Evolutionary conservation across 2,329 filamentous ascomycete genomes (phyloP), one percentile per base, ranked within the genome.

Genomic region (Cryphonectria parasitica): DNA sequence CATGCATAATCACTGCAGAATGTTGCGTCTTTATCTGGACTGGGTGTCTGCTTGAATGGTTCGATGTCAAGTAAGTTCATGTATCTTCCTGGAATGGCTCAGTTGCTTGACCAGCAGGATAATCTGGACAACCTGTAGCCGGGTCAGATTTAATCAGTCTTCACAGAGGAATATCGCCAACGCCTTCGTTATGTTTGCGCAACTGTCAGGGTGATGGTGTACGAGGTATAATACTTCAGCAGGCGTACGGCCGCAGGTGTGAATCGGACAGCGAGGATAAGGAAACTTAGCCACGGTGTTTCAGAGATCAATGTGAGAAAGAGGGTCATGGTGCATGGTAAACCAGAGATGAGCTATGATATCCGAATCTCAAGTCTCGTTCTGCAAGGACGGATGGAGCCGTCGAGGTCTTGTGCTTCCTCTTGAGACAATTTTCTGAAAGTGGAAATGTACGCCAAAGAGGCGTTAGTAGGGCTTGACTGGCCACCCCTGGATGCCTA

Each of bases 301-400:
- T 68, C 85, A 67, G 80, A 80, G 68, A 76, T 85, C 7, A 75
- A 78, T 2, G 75, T 85, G 22, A 76, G 83, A 11, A 77, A 78
- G n/a, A 79, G 84, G 84, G 76, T 84, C 13, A 85, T 83, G 0
- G 73, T 74, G 3, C 83, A 85, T 73, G 83, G 84, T 0, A 83
- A 84, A 0, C 74, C 36, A 74, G 52, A 84, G 41, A 5, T 43
- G 15, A 43, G 79, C 85, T 66, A 82, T 85, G 81, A 83, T 83
- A n/a, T 7, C 1, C 17, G 17, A 34, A 28, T 8, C 3, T 2
- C n/a, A 17, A 28, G 25, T 28, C 52, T 56, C 52, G 13, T 56
- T 56, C 11, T 4, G n/a, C 25, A 56, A 28, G 52, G 17, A 15
- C 10, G 6, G 6, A 52, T 52, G 25, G 4, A 25, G 52, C 1